Conservation (phyloP, 2,329 filamentous ascomycete species). For the Tolypocladium sp. region DNA sequence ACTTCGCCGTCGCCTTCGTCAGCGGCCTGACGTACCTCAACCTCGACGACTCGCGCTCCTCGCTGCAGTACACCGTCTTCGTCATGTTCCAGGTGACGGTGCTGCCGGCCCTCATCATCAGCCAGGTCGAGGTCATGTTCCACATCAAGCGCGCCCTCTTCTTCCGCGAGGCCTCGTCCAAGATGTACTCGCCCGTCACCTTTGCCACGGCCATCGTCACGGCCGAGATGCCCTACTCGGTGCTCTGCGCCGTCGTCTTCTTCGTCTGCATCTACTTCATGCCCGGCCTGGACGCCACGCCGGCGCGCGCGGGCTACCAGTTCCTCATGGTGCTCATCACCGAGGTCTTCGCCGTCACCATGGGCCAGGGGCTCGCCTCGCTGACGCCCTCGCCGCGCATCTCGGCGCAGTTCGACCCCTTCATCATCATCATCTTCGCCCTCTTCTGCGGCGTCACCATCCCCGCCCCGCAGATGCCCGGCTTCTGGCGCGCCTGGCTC, state of each 20-base stretch:
- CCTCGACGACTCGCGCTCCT: conserved; percentile 64
- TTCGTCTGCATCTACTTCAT: conserved; percentile 82
- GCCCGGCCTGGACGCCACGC: conserved; percentile 57
- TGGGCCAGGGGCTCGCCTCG: conserved; percentile 68
- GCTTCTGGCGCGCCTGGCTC: conserved; percentile 71
- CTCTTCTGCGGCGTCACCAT: conserved; percentile 86
- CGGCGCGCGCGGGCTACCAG: conserved; percentile 69
- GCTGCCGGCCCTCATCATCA: conserved; percentile 72
- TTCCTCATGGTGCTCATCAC: conserved; percentile 80
- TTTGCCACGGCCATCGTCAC: conserved; percentile 73
- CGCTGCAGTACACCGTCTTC: conserved; percentile 79
- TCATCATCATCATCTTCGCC: conserved; percentile 72
- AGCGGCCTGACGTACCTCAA: conserved; percentile 74
- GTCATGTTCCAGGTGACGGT: conserved; percentile 86
- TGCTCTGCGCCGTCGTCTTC: conserved; percentile 72
- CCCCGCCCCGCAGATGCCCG: conserved; percentile 66
- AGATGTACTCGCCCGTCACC: conserved; percentile 75
- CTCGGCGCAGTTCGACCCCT: conserved; percentile 70
- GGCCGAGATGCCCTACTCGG: conserved; percentile 75
- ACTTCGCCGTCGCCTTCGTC: conserved; percentile 67
- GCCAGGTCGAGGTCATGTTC: conserved; percentile 74
- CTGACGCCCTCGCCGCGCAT: conserved; percentile 73
- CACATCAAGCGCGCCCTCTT: conserved; percentile 71
- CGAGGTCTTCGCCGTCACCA: conserved; percentile 73
- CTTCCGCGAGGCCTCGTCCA: conserved; percentile 77